Evolutionary conservation across 1,139 yeast genomes (phyloP), one percentile per base, ranked within the genome.

Genomic region (Taphrina sp.): DNA sequence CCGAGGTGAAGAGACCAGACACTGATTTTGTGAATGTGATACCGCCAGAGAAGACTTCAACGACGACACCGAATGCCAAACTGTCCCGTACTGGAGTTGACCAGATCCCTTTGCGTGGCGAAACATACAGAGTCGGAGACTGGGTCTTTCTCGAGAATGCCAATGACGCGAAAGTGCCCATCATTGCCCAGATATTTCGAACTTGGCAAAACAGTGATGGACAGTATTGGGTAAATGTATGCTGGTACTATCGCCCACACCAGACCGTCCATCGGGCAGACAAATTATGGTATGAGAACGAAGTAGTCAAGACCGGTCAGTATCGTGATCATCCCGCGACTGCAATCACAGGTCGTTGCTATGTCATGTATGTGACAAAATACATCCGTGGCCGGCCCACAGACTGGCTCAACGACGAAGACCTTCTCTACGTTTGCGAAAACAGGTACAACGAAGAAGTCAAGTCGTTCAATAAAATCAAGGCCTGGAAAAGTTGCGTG

Each of bases 401-500:
- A 42, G 58, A 43, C 19, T 36, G 37, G 33, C 12, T 19, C 5
- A 85, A 87, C 5, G 86, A 94, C 19, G 74, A 74, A 42, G 64
- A 66, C 43, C 92, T 95, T 3, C 79, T 95, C 69, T 92, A 89
- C 70, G 85, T 94, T 63, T 92, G 98, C 73, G 98, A 92, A 70
- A 87, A 82, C 69, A 81, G 98, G 65, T 92, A 90, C 72, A 92
- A 92, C 67, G 97, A 90, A 67, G 78, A 80, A 58, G 95, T 86
- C 65, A 88, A 87, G 67, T 84, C 83, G 24, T 92, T 92, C 74
- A 92, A 92, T 72, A 84, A 94, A 67, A 92, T 92, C 65, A 80
- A 97, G 67, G 92, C 98, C 1, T 92, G 98, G 98, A 92, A 88
- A 69, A 97, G 96, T 2, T 92, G 98, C 73, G 77, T 92, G 62